Evolutionary conservation across 78 protist genomes (phyloP).

Genomic region (Anaeramoeba ignava): DNA sequence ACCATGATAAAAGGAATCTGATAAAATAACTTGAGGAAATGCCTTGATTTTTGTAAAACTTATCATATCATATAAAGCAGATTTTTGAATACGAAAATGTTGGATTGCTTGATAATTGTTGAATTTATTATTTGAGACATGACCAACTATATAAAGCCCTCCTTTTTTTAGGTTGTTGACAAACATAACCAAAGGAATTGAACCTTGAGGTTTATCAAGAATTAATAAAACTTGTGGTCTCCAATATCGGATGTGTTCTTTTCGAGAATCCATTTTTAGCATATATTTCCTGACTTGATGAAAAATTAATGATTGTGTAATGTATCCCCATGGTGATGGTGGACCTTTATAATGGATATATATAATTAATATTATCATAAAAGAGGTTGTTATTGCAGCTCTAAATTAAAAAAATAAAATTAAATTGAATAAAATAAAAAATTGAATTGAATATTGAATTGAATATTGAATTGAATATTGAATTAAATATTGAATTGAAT

Average conservation of each 20-base stretch:
- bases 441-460: too few relatives aligned
- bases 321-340: constrained; percentile 36
- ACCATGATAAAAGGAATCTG: constrained; percentile 6
- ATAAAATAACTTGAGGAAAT: constrained; percentile 14
- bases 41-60: constrained; percentile 7
- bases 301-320: constrained; percentile 43
- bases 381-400: too few relatives aligned
- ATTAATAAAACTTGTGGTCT: constrained; percentile 27
- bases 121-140: background rate
- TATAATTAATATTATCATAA: constrained; percentile 10
- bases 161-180: constrained; percentile 49
- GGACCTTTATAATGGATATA: background rate
- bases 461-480: too few relatives aligned
- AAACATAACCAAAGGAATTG: constrained; percentile 20
- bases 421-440: too few relatives aligned
- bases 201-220: background rate
- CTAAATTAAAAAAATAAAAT: too few relatives aligned
- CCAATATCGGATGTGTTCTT: constrained; percentile 42
- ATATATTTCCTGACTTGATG: too few relatives aligned
- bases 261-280: constrained; percentile 24
- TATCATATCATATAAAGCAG: constrained; percentile 8
- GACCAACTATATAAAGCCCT: constrained; percentile 38
- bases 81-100: background rate
- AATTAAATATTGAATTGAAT: too few relatives aligned
- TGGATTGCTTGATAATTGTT: background rate